Conservation (phyloP, 2,329 filamentous ascomycete species). For the Biscogniauxia marginata region DNA sequence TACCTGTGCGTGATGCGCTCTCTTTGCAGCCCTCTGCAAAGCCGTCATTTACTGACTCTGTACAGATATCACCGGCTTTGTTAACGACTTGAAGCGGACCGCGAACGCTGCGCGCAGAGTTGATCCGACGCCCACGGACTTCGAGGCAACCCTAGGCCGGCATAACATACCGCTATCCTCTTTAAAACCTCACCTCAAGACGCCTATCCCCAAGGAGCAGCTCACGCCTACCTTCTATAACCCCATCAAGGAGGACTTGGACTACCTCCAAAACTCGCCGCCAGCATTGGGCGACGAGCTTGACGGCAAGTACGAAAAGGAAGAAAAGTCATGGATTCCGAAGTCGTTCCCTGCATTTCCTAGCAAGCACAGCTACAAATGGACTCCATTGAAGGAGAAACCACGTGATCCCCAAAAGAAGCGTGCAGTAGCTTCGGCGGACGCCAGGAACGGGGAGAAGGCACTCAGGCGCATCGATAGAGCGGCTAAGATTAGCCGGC, state of each 20-base stretch:
- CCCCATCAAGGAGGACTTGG: constrained; percentile 37
- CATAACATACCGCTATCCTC: constrained; percentile 52
- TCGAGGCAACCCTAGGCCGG: constrained; percentile 50
- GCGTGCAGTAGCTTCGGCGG: constrained; percentile 57
- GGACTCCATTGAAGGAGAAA: constrained; percentile 46
- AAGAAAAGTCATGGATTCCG: constrained; percentile 56
- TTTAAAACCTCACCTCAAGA: constrained; percentile 56
- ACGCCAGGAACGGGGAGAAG: constrained; percentile 61
- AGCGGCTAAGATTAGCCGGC: constrained; percentile 62
- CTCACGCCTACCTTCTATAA: constrained; percentile 40
- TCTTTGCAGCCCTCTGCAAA: background rate
- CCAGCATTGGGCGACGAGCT: constrained; percentile 53
- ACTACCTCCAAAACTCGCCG: constrained; percentile 39
- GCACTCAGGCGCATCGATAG: constrained; percentile 59
- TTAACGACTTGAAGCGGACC: constrained; percentile 46
- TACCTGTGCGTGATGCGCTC: constrained; percentile 46
- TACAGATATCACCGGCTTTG: constrained; percentile 49
- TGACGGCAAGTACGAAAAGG: constrained; percentile 58
- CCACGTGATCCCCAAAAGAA: constrained; percentile 53
- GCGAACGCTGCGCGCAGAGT: constrained; percentile 51
- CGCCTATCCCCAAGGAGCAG: constrained; percentile 45
- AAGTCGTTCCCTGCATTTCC: constrained; percentile 60
- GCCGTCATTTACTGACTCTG: constrained; percentile 24
- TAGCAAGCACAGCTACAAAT: constrained; percentile 63
- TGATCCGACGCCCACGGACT: constrained; percentile 56